These are phyloP conservation scores for Jamesozyma rosinii DNA, from an alignment of 805 yeast species.

Conservation along the genomic window DNA sequence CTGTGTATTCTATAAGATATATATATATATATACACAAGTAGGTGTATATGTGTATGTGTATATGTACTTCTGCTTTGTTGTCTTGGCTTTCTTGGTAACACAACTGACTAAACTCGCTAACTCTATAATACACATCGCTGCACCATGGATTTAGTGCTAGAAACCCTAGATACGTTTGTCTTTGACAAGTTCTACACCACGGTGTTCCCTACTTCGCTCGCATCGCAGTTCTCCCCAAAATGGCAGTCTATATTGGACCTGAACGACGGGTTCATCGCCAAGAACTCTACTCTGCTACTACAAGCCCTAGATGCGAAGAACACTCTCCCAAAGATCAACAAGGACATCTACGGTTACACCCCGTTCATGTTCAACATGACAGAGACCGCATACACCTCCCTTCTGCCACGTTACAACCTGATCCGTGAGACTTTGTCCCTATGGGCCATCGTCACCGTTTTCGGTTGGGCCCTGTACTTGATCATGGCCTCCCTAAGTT, in stretches of 20 bases:
- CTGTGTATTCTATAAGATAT: too few relatives aligned
- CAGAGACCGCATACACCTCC: conserved; percentile 54
- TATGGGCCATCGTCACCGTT: conserved; percentile 59
- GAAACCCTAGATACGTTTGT: conserved; percentile 67
- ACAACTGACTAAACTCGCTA: too few relatives aligned
- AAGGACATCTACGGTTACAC: conserved; percentile 50
- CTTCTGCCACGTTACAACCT: conserved; percentile 62
- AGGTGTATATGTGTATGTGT: too few relatives aligned
- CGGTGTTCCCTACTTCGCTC: conserved; percentile 50
- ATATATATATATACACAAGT: too few relatives aligned
- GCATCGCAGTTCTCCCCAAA: conserved; percentile 29
- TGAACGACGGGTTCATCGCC: conserved; percentile 16
- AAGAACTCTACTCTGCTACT: conserved; percentile 20
- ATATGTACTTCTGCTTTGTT: too few relatives aligned
- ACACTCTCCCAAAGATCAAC: conserved; percentile 15
- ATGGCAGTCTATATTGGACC: conserved; percentile 14
- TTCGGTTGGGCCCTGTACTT: conserved; percentile 86
- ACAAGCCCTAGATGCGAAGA: conserved; percentile 10
- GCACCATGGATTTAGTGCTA: conserved; percentile 77
- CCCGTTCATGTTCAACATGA: conserved; percentile 50
- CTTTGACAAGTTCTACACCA: conserved; percentile 70
- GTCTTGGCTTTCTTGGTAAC: too few relatives aligned
- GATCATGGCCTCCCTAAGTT: conserved; percentile 66
- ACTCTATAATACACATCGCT: too few relatives aligned
- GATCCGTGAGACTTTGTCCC: conserved; percentile 59